Evolutionary conservation across 31 red algal species (phyloP).

Genomic region (Asparagopsis taxiformis): DNA sequence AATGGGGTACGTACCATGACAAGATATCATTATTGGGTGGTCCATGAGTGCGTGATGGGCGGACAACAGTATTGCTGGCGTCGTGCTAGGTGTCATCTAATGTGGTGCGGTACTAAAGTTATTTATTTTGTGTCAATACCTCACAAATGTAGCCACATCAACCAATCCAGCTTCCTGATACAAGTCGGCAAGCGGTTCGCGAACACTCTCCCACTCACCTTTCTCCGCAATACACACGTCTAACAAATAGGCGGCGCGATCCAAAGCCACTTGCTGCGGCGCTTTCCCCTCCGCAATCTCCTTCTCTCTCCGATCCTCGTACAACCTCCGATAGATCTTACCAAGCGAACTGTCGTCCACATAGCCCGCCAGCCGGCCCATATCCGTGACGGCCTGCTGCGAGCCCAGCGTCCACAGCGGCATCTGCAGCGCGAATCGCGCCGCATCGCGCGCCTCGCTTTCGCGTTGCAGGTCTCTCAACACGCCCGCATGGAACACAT

Average conservation of each 20-base stretch:
- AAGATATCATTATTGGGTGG: too few relatives aligned
- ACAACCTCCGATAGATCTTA: constrained; percentile 79
- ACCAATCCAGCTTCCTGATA: constrained; percentile 74
- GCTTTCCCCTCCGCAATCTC: constrained; percentile 89
- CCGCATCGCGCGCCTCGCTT: constrained; percentile 82
- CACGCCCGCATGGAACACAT: constrained; percentile 74
- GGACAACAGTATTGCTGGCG: too few relatives aligned
- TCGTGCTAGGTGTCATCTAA: too few relatives aligned
- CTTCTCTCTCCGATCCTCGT: constrained; percentile 74
- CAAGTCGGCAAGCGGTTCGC: constrained; percentile 61
- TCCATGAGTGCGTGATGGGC: too few relatives aligned
- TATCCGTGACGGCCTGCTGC: constrained; percentile 10
- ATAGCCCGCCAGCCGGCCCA: constrained; percentile 77
- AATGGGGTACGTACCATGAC: too few relatives aligned
- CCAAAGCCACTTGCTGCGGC: constrained; percentile 82
- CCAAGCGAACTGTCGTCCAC: constrained; percentile 37
- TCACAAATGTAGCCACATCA: constrained; percentile 83
- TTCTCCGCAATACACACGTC: constrained; percentile 60
- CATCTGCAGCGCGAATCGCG: constrained; percentile 75
- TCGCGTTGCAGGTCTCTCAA: constrained; percentile 60
- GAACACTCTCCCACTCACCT: constrained; percentile 48
- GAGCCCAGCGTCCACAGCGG: constrained; percentile 85
- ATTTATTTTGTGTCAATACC: too few relatives aligned
- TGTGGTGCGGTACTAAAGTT: too few relatives aligned
- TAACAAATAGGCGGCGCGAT: constrained; percentile 87